Evolutionary conservation across 202 grass and related monocot species (phyloP), one percentile per base, ranked within the genome.

Genomic region (Panicum virgatum): DNA sequence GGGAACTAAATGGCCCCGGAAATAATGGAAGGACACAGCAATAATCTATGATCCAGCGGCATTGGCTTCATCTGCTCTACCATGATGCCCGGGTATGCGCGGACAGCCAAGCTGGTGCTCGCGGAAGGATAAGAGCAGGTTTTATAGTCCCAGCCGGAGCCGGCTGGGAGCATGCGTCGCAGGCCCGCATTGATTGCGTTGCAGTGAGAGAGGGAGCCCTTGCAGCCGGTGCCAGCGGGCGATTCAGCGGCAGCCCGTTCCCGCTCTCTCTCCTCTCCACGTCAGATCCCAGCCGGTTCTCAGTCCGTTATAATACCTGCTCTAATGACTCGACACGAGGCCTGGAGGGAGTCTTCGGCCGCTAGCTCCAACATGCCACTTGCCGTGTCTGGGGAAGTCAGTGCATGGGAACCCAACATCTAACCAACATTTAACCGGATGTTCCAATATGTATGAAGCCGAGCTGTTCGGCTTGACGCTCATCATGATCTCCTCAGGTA

Each of bases 341-440:
- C 56, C 9, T 73, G 51, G 69, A 45, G 62, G 62, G 32, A 39
- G 9, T 16, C 30, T 30, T n/a, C 22, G 3, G 53, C 25, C 53
- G 53, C 16, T 8, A 57, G 11, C 22, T 62, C 74, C 54, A 76
- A 77, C 72, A 81, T 66, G 72, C 9, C 82, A 86, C 50, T 81
- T 63, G 63, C 77, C 30, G 50, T 84, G 80, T 74, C 80, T 61
- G 30, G 23, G 12, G 56, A 57, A 70, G 76, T 45, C 67, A 80
- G 30, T 46, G 71, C 67, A 46, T n/a, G n/a, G n/a, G n/a, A n/a
- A n/a, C n/a, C 72, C 78, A 86, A 73, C 72, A 34, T 45, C 72
- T 82, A 85, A 82, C 83, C 58, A 77, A 82, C 65, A 43, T 32
- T 72, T 38, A 61, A 44, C 66, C 18, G 45, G 42, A 20, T 5